Evolutionary conservation across 2,329 filamentous ascomycete genomes (phyloP).

Genomic region (Cladosporium sp.): DNA sequence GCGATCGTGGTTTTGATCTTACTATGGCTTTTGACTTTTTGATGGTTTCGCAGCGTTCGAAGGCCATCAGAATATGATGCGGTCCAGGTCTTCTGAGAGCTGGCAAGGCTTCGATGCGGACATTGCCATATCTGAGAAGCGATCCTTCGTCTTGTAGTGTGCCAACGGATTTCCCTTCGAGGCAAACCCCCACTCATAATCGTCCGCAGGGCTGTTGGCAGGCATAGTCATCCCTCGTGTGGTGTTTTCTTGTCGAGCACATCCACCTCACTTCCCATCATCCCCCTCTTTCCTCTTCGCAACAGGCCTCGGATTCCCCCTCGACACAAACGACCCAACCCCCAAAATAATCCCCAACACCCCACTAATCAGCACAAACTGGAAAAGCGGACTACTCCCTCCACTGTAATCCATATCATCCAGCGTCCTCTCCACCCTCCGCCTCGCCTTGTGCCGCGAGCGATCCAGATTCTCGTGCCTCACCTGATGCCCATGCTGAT

Average conservation of each 20-base stretch:
- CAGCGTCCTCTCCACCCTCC: conserved; percentile 24
- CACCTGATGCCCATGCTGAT: conserved; percentile 68
- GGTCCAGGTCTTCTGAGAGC: background rate
- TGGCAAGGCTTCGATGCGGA: background rate
- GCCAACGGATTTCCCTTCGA: background rate
- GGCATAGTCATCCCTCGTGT: background rate
- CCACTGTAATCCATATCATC: conserved; percentile 26
- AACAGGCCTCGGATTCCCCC: conserved; percentile 1
- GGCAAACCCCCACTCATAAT: too few relatives aligned
- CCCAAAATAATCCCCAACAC: conserved; percentile 32
- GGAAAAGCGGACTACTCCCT: conserved; percentile 31
- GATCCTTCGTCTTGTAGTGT: background rate
- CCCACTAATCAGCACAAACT: conserved; percentile 36
- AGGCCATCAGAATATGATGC: background rate
- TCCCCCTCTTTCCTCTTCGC: conserved; percentile 14
- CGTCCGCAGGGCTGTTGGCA: too few relatives aligned
- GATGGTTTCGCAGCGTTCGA: background rate
- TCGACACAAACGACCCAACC: conserved; percentile 23
- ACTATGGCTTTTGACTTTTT: background rate
- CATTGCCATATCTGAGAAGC: background rate
- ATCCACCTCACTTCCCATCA: background rate
- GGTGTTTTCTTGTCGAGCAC: background rate
- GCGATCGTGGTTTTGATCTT: background rate
- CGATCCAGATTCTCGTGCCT: conserved; percentile 64
- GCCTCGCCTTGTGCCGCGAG: conserved; percentile 25